Percentiles rank a stretch among this genome's conserved stretches.
Conservation (phyloP, 805 yeast genomes). For the Wickerhamiella allomyrinae region DNA sequence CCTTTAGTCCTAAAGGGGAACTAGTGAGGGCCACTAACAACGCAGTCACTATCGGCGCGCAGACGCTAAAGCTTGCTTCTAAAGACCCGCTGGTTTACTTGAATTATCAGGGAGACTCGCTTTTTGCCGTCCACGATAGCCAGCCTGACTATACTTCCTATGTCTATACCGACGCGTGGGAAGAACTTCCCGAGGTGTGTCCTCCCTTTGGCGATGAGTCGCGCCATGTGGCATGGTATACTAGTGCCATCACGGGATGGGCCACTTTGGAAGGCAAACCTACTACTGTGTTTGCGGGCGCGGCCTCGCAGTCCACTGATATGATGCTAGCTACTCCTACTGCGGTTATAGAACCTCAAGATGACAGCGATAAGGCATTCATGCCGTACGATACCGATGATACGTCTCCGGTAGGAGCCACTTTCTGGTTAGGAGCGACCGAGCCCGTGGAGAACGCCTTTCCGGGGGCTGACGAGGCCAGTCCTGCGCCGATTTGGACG, state of each 20-base stretch:
- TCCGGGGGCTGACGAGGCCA: conserved; percentile 8
- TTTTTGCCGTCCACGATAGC: neutral
- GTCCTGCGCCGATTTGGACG: conserved; percentile 11
- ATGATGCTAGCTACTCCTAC: conserved; percentile 1
- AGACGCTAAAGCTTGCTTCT: neutral
- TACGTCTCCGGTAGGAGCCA: conserved; percentile 14
- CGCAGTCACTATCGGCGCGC: neutral
- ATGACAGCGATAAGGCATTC: conserved; percentile 8
- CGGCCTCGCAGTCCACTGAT: conserved; percentile 14
- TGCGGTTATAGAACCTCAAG: conserved; percentile 2
- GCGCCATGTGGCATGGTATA: conserved; percentile 10
- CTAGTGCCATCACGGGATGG: conserved; percentile 4
- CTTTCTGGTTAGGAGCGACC: conserved; percentile 5
- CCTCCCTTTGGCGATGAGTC: conserved; percentile 12
- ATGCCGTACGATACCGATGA: conserved; percentile 14
- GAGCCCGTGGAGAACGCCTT: conserved; percentile 5
- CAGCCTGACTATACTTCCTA: conserved; percentile 3
- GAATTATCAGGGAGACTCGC: neutral
- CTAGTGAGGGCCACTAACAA: conserved; percentile 1
- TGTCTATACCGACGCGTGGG: neutral
- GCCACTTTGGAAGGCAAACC: neutral
- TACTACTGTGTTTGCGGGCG: conserved; percentile 5
- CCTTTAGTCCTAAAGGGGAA: neutral
- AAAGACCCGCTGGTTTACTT: neutral
- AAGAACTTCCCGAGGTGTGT: conserved; percentile 10